A percentile compares a stretch with the other conserved stretches of the same genome.
Evolutionary conservation across 805 yeast genomes (phyloP).

Genomic region (Vanderwaltozyma verrucispora): DNA sequence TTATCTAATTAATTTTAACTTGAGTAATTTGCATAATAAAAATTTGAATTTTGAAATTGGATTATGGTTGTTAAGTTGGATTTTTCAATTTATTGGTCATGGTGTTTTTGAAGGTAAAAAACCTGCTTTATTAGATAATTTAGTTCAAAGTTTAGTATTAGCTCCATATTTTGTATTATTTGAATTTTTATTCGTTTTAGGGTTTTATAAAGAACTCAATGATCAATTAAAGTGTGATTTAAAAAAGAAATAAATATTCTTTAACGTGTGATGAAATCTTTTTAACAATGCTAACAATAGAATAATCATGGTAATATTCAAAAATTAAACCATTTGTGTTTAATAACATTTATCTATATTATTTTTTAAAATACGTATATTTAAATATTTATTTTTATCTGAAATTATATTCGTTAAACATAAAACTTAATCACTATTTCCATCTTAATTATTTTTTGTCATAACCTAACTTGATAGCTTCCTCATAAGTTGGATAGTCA

Average conservation of each 20-base stretch:
- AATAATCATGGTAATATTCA: too few relatives aligned
- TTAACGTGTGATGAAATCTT: too few relatives aligned
- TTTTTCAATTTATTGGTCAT: constrained; percentile 81
- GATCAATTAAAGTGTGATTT: constrained; percentile 1
- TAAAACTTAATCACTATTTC: too few relatives aligned
- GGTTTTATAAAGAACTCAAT: constrained; percentile 35
- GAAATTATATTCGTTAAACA: too few relatives aligned
- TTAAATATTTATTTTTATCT: too few relatives aligned
- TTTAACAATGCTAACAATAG: too few relatives aligned
- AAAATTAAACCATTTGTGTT: too few relatives aligned
- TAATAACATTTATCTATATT: too few relatives aligned
- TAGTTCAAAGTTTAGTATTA: constrained; percentile 73
- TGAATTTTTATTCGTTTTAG: constrained; percentile 63
- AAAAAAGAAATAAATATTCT: not conserved
- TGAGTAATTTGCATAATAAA: not conserved
- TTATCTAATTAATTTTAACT: constrained; percentile 18
- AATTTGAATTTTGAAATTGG: constrained; percentile 5
- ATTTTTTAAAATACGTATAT: too few relatives aligned
- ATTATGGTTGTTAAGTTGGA: constrained; percentile 56
- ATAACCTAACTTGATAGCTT: constrained; percentile 12
- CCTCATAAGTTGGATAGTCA: constrained; percentile 32
- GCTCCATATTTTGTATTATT: constrained; percentile 87
- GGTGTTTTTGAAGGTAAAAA: constrained; percentile 69
- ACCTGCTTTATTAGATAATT: constrained; percentile 79
- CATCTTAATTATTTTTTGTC: too few relatives aligned